These are phyloP conservation scores for Termitomyces sp. DNA, from an alignment of 768 basidiomycete genomes.

Conservation along the genomic window DNA sequence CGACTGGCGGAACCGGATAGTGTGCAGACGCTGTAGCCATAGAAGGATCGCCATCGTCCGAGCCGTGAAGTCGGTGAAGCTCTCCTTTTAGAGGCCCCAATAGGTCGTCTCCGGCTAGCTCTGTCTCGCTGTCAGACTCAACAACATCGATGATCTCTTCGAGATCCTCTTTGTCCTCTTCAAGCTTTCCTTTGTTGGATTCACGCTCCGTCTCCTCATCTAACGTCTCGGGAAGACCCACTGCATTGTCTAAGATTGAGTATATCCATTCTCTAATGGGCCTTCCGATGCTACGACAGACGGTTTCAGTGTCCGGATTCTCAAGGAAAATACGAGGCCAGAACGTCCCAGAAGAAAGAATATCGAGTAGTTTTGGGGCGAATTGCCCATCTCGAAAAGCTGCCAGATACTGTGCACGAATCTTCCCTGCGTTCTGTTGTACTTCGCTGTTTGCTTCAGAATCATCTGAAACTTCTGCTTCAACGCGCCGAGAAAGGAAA, in stretches of 20 bases:
- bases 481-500: conserved; percentile 43
- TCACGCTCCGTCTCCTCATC: conserved; percentile 15
- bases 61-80: conserved; percentile 49
- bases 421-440: conserved; percentile 22
- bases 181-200: neutral
- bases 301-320: conserved; percentile 68
- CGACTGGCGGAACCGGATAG: conserved; percentile 22
- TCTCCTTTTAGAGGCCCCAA: conserved; percentile 69
- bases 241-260: conserved; percentile 59
- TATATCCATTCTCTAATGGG: conserved; percentile 64
- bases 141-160: conserved; percentile 64
- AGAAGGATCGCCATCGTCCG: conserved; percentile 30
- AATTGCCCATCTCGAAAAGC: conserved; percentile 61
- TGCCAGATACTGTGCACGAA: conserved; percentile 49
- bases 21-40: conserved; percentile 29
- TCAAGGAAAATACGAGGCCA: conserved; percentile 78
- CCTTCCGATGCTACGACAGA: conserved; percentile 55
- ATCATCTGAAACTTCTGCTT: conserved; percentile 24
- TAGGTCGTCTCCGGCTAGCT: conserved; percentile 47
- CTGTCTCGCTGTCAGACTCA: conserved; percentile 46
- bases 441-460: conserved; percentile 15
- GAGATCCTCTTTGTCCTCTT: conserved; percentile 35
- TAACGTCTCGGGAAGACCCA: conserved; percentile 46
- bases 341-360: conserved; percentile 55
- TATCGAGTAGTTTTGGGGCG: conserved; percentile 53